Conservation (phyloP, 805 yeast genomes). For the Starmerella powellii region DNA sequence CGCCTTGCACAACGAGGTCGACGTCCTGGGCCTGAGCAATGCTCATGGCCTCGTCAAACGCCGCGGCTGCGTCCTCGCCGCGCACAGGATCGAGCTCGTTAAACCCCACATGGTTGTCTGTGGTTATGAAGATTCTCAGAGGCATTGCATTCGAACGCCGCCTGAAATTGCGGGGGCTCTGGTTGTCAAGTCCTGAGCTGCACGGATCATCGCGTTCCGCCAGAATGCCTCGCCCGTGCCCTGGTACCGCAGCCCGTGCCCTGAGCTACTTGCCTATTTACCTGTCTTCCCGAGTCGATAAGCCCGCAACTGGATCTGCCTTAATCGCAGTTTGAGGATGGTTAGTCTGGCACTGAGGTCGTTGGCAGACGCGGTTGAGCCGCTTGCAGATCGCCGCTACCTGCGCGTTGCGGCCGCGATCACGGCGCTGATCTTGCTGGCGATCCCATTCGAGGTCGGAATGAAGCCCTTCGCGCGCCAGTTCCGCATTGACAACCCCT, state of each 20-base stretch:
- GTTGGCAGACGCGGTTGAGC: not conserved
- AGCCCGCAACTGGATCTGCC: no score
- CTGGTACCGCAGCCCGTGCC: no score
- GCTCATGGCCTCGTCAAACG: constrained; percentile 71
- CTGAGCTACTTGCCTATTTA: no score
- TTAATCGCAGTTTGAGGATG: no score
- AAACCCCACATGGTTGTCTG: constrained; percentile 95
- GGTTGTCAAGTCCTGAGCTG: no score
- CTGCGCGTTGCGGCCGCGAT: not conserved
- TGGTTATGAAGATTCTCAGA: constrained; percentile 53
- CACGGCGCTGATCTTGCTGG: constrained; percentile 7
- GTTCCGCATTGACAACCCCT: constrained; percentile 60
- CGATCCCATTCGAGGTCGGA: constrained; percentile 19
- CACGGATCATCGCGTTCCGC: no score
- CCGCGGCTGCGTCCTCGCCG: constrained; percentile 79
- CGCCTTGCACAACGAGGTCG: constrained; percentile 84
- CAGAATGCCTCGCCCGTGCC: no score
- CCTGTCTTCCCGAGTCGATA: no score
- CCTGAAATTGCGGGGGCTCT: no score
- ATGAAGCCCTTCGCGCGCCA: constrained; percentile 60
- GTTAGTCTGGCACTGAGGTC: not conserved
- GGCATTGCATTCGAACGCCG: constrained; percentile 9
- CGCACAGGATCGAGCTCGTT: constrained; percentile 79
- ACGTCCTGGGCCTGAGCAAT: constrained; percentile 56
- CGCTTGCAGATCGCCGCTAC: constrained; percentile 7